phyloP scores from a whole-genome alignment of 1,284 basidiomycete genomes.

The Gymnopus androsaceus region DNA sequence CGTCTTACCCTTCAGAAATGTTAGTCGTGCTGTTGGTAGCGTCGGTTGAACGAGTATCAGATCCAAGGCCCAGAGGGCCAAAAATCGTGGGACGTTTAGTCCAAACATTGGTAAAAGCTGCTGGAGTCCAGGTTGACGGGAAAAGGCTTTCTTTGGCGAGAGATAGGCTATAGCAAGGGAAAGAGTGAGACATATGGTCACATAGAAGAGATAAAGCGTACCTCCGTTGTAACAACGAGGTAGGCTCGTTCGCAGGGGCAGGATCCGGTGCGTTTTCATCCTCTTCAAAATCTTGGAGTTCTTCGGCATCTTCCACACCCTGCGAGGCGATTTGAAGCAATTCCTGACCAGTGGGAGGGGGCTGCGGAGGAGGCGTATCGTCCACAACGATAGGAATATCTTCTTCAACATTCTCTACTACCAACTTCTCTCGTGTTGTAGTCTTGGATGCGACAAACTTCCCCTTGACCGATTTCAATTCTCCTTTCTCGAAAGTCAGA shows the following conservation, averaged over 20 bases:
- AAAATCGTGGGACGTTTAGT: slow-evolving; percentile 50
- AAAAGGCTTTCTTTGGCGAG: slow-evolving; percentile 47
- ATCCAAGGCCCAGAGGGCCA: slow-evolving; percentile 50
- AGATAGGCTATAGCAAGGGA: slow-evolving; percentile 33
- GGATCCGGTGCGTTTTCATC: slow-evolving; percentile 34
- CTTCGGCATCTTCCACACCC: slow-evolving; percentile 33
- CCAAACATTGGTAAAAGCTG: slow-evolving; percentile 27
- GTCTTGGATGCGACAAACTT: slow-evolving; percentile 25
- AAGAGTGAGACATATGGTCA: slow-evolving; percentile 12
- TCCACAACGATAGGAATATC: background rate
- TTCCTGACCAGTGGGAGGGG: slow-evolving; percentile 42
- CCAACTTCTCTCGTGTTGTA: slow-evolving; percentile 1
- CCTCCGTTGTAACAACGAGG: slow-evolving; percentile 23
- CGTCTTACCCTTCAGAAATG: background rate
- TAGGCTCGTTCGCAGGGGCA: slow-evolving; percentile 9
- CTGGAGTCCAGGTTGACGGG: slow-evolving; percentile 33
- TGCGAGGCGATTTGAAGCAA: slow-evolving; percentile 49
- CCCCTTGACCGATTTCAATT: slow-evolving; percentile 48
- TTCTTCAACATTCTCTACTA: slow-evolving; percentile 3
- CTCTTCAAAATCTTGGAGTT: slow-evolving; percentile 61
- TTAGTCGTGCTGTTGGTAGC: background rate
- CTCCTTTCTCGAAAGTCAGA: slow-evolving; percentile 49
- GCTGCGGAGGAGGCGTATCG: background rate
- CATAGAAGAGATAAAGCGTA: slow-evolving; percentile 10
- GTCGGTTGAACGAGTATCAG: slow-evolving; percentile 13